Evolutionary conservation across 371 early-diverging fungal genomes (phyloP).

Genomic region (Funneliformis caledonium): DNA sequence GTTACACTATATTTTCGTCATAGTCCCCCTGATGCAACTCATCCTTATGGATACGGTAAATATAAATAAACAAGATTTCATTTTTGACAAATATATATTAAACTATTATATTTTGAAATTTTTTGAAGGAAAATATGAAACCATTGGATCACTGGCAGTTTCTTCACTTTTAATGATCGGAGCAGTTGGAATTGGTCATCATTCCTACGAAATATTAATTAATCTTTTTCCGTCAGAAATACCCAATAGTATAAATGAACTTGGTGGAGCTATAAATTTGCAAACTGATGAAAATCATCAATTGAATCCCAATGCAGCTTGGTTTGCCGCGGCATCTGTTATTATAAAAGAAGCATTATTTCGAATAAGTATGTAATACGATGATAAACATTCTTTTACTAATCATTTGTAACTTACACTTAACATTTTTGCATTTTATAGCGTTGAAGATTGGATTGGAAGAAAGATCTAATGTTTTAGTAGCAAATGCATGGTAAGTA

Average conservation of each 20-base stretch:
- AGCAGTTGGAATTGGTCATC: slow-evolving; percentile 66
- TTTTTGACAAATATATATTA: neutral
- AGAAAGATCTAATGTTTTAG: slow-evolving; percentile 65
- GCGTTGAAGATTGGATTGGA: slow-evolving; percentile 66
- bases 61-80: neutral
- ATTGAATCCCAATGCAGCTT: slow-evolving; percentile 72
- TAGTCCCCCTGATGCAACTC: slow-evolving; percentile 59
- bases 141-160: slow-evolving; percentile 72
- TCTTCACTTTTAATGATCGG: slow-evolving; percentile 65
- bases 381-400: neutral
- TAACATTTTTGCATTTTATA: slow-evolving; percentile 28
- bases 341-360: slow-evolving; percentile 69
- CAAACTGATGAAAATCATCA: slow-evolving; percentile 41
- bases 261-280: slow-evolving; percentile 26
- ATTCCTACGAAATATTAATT: slow-evolving; percentile 64
- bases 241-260: slow-evolving; percentile 31
- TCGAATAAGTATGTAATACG: slow-evolving; percentile 55
- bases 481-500: slow-evolving; percentile 72
- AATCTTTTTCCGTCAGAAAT: slow-evolving; percentile 44
- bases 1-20: too few species aligned
- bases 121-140: slow-evolving; percentile 66
- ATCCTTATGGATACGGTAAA: slow-evolving; percentile 72
- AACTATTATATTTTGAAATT: neutral
- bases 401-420: neutral
- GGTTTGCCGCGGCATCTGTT: slow-evolving; percentile 72